These are phyloP conservation scores for Ustilago esculenta DNA, from an alignment of 1,284 basidiomycete species.

Conservation along the genomic window DNA sequence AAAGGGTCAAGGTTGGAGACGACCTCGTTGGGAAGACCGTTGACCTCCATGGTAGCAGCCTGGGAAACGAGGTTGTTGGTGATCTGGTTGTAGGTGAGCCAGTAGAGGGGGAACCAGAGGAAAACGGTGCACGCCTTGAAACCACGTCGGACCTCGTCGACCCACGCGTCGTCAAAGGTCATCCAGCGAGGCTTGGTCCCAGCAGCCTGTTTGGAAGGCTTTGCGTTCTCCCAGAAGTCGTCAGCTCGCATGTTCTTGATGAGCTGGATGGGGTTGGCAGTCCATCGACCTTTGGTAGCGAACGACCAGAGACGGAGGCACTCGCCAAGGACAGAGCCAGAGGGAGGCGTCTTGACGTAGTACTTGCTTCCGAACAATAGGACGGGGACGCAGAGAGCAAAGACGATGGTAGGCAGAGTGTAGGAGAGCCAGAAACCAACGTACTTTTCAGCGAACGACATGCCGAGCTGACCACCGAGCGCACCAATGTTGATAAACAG, in stretches of 20 bases:
- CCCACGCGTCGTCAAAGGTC: slow-evolving; percentile 72
- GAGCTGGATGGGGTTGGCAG: slow-evolving; percentile 64
- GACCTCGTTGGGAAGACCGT: slow-evolving; percentile 81
- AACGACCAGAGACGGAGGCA: slow-evolving; percentile 63
- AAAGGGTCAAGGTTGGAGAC: slow-evolving; percentile 83
- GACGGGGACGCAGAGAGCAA: slow-evolving; percentile 73
- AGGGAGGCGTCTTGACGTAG: slow-evolving; percentile 77
- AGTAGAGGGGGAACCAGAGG: slow-evolving; percentile 74
- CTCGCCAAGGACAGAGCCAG: slow-evolving; percentile 80
- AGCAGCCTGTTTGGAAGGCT: slow-evolving; percentile 72
- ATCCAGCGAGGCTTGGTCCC: slow-evolving; percentile 67
- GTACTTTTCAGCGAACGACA: slow-evolving; percentile 67
- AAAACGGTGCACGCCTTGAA: slow-evolving; percentile 87
- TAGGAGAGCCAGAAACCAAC: slow-evolving; percentile 69
- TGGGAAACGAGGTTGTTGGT: slow-evolving; percentile 76
- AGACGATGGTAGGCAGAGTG: slow-evolving; percentile 70
- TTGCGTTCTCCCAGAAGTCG: slow-evolving; percentile 82
- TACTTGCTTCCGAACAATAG: slow-evolving; percentile 75
- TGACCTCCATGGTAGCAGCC: slow-evolving; percentile 70
- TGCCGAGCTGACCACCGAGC: slow-evolving; percentile 67
- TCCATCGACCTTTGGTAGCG: slow-evolving; percentile 65
- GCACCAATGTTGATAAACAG: slow-evolving; percentile 66
- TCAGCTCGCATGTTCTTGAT: slow-evolving; percentile 68
- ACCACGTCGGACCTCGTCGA: slow-evolving; percentile 83
- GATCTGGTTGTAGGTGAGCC: slow-evolving; percentile 70